phyloP scores from a whole-genome alignment of 2,329 filamentous ascomycete species.

The Aspergillus proliferans region DNA sequence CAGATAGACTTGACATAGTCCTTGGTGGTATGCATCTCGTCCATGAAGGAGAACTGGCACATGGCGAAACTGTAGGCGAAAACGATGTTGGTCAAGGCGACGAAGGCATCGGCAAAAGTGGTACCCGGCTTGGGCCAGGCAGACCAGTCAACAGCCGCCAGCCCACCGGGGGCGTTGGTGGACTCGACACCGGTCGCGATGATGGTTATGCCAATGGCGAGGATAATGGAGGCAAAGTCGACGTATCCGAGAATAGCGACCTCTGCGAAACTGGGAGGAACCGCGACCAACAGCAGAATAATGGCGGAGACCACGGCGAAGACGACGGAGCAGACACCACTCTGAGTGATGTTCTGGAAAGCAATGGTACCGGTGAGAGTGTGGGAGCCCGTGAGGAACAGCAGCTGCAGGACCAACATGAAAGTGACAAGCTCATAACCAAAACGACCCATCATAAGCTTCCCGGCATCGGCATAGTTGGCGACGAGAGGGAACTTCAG shows the following conservation, averaged over 20 bases:
- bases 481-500: slow-evolving; percentile 33
- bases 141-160: slow-evolving; percentile 22
- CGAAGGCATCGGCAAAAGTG: slow-evolving; percentile 29
- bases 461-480: slow-evolving; percentile 41
- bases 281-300: slow-evolving; percentile 26
- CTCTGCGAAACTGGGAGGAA: slow-evolving; percentile 32
- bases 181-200: slow-evolving; percentile 28
- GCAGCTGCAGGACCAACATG: slow-evolving; percentile 40
- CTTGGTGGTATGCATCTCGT: slow-evolving; percentile 20
- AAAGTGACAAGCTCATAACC: slow-evolving; percentile 39
- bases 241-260: slow-evolving; percentile 34
- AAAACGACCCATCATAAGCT: slow-evolving; percentile 36
- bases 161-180: slow-evolving; percentile 13
- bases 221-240: slow-evolving; percentile 31
- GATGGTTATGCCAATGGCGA: slow-evolving; percentile 32
- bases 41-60: slow-evolving; percentile 23
- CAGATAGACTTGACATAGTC: slow-evolving; percentile 21
- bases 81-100: slow-evolving; percentile 31
- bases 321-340: slow-evolving; percentile 36
- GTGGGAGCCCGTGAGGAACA: slow-evolving; percentile 40
- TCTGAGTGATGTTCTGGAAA: slow-evolving; percentile 37
- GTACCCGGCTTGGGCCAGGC: slow-evolving; percentile 23
- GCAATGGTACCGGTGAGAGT: slow-evolving; percentile 43
- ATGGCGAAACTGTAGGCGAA: slow-evolving; percentile 41
- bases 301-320: slow-evolving; percentile 39